Evolutionary conservation across 768 basidiomycete genomes (phyloP), one percentile per base, ranked within the genome.

Genomic region (Kwoniella sp.): DNA sequence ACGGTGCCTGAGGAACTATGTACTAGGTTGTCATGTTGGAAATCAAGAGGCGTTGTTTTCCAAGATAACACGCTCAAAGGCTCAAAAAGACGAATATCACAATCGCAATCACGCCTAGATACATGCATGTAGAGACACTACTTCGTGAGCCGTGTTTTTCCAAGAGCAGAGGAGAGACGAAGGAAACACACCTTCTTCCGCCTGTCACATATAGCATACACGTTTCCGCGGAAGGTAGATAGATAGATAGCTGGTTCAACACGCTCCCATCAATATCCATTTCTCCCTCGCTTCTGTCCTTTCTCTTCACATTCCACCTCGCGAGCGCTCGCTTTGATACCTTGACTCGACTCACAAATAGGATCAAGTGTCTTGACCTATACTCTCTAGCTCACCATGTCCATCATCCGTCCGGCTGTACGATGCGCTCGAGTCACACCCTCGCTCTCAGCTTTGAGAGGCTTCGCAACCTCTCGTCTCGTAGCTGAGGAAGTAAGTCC

Each of bases 391-490:
- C 12, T 47, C 25, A 1, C 25, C 17, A 64, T 64, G 63, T 48
- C 50, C 47, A 45, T 47, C 48, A 29, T 64, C 25, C 63, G 45
- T 25, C 63, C 63, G 3, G 45, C 54, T 41, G 13, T 64, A 3
- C 63, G 63, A 25, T 64, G 55, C 29, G 55, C 55, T 45, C 63
- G 55, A 23, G 31, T 31, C 37, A 41, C 12, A 34, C 38, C 63
- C 30, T 17, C 25, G 22, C 48, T 29, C 13, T 25, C 38, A 41
- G 26, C 48, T 4, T 25, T 47, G 17, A 34, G 63, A 23, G 63
- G 63, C n/a, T 64, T 64, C 45, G 63, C 63, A 41, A 56, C 63
- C n/a, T 55, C 63, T n/a, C 34, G 51, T 17, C 45, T 55, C 26
- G 8, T 54, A 4, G 55, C 63, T 8, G 63, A 64, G 37, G 63